Percentiles rank a stretch among this genome's conserved stretches.
These are phyloP conservation scores for Hyphodiscus sp. DNA, from an alignment of 2,329 filamentous ascomycete species.

Conservation along the genomic window DNA sequence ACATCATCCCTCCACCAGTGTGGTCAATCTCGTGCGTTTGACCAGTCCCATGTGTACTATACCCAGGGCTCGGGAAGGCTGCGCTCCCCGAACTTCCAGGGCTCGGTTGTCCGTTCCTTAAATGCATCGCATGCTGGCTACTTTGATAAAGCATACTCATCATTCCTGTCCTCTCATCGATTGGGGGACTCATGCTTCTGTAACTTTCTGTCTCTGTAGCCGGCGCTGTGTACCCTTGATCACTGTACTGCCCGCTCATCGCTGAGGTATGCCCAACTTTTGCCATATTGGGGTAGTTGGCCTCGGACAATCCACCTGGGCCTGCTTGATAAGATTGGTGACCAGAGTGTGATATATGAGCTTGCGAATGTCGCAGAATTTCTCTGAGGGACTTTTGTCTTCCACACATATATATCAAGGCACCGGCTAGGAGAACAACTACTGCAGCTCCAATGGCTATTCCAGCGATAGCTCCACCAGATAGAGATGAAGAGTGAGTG, in stretches of 20 bases:
- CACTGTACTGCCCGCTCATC: background rate
- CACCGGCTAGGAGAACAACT: constrained; percentile 38
- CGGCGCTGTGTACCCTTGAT: background rate
- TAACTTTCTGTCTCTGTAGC: background rate
- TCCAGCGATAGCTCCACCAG: constrained; percentile 49
- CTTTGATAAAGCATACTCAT: too few species aligned
- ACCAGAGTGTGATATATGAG: background rate
- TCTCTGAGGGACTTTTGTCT: constrained; percentile 16
- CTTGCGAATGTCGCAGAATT: constrained; percentile 2
- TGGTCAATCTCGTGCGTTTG: too few species aligned
- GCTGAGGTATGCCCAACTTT: constrained; percentile 5
- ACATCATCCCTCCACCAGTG: too few species aligned
- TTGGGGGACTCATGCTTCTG: background rate
- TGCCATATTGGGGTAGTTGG: constrained; percentile 19
- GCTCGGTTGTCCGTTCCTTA: too few species aligned
- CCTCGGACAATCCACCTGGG: constrained; percentile 14
- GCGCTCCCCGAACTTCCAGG: too few species aligned
- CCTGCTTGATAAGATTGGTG: constrained; percentile 20
- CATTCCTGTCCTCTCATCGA: too few species aligned
- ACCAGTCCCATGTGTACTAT: too few species aligned
- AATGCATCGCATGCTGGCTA: too few species aligned
- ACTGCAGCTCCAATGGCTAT: constrained; percentile 43
- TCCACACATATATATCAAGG: constrained; percentile 42
- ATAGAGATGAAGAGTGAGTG: background rate
- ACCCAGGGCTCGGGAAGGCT: too few species aligned